Base-by-base conservation (phyloP, 2,329 filamentous ascomycete genomes). In the Mollisiaceae sp. region DNA sequence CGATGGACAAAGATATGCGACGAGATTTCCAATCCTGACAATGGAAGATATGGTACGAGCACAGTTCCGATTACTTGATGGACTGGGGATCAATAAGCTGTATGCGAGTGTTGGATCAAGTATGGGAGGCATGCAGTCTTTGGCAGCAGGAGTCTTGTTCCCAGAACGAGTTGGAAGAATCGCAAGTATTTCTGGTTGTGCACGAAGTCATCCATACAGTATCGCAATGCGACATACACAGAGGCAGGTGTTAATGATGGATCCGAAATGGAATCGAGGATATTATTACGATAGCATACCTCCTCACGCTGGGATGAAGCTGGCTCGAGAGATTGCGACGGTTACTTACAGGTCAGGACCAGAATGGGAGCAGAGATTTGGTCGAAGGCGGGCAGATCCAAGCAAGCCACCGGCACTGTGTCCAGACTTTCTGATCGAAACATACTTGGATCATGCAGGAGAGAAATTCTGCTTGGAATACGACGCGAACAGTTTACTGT, bases 201-300 rank as follows among this genome's bases (percentile, higher is more conserved):
- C 94, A 0, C 85, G 95, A 69, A 96, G 91, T 72, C 95, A 99
- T 77, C 95, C 95, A 0, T 99, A 99, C 81, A 97, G 94, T 78
- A 97, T 99, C 77, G 95, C 95, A 39, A 97, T 99, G 94, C 89
- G 95, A 62, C 95, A 99, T 79, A 97, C 94, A 0, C 95, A 99
- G 79, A 89, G 95, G 35, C 95, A 98, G 81, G 95, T 97, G 0
- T 85, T 99, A 57, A 98, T 99, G 94, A 97, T 97, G 91, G 95
- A 99, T 74, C 93, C 94, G 2, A 93, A 97, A 75, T 99, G 95
- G 95, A 92, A 92, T 71, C 88, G 95, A 41, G 95, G 95, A 1
- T 97, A 94, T 80, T 98, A 98, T 82, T 97, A 97, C 76, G 90
- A 89, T 74, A 82, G 83, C 50, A 88, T 99, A 8, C 95, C 95